phyloP scores from a whole-genome alignment of 2,329 filamentous ascomycete genomes.

The Diplodia corticola region DNA sequence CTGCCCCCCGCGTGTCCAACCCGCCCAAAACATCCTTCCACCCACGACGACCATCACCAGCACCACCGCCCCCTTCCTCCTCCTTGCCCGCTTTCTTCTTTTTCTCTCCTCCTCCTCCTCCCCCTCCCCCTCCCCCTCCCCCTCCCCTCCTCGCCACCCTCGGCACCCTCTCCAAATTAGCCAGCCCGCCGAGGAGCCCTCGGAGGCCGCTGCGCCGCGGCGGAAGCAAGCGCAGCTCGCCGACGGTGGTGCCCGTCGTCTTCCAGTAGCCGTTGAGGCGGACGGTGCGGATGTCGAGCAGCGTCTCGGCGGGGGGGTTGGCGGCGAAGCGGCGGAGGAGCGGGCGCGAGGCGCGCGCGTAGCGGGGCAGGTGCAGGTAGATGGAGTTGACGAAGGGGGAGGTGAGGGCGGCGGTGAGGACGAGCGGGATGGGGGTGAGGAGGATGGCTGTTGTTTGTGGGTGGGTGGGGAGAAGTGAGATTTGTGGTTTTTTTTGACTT shows the following conservation, averaged over 20 bases:
- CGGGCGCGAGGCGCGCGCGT: slow-evolving; percentile 31
- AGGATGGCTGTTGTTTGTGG: slow-evolving; percentile 27
- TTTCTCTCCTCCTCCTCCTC: background rate
- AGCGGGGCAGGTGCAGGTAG: slow-evolving; percentile 34
- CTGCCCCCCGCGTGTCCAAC: no score
- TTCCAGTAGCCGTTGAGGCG: slow-evolving; percentile 37
- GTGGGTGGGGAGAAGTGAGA: no score
- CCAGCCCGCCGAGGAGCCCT: background rate
- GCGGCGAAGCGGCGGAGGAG: slow-evolving; percentile 33
- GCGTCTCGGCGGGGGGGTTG: slow-evolving; percentile 29
- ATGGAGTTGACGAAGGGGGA: slow-evolving; percentile 40
- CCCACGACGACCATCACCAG: no score
- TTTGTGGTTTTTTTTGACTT: background rate
- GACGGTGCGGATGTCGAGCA: slow-evolving; percentile 39
- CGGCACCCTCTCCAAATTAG: slow-evolving; percentile 8
- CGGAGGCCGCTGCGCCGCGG: background rate
- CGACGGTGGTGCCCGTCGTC: slow-evolving; percentile 32
- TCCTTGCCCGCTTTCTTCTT: no score
- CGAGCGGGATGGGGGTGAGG: slow-evolving; percentile 35
- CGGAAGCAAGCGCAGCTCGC: slow-evolving; percentile 32
- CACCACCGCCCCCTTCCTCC: no score
- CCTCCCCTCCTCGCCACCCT: background rate
- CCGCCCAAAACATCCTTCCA: no score
- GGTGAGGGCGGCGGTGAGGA: slow-evolving; percentile 37
- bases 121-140: background rate